Evolutionary conservation across 192 early-diverging fungal genomes (phyloP), one percentile per base, ranked within the genome.

Genomic region (Phlyctochytrium bullatum): DNA sequence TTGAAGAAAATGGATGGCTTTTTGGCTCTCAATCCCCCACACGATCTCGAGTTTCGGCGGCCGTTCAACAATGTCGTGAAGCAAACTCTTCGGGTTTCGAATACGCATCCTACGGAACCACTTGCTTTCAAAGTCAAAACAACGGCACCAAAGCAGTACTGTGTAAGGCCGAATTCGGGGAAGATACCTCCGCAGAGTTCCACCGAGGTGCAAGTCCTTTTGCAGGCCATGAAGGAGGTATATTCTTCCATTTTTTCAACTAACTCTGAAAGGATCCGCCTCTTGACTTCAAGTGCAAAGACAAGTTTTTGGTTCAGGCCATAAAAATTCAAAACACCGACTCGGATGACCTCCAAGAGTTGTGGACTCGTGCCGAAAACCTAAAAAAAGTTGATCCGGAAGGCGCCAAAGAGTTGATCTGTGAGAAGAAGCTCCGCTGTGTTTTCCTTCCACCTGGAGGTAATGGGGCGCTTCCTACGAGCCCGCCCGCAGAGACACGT

Each of bases 81-180:
- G 34, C 76, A 77, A 60, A 64, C 60, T 20, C 69, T 85, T 27
- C 61, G 52, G 20, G 50, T 85, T 36, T 40, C 51, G 4, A 85
- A 85, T 56, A 34, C 60, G n/a, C 62, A 80, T 59, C 56, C 77
- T 0, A 76, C 83, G 62, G 68, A 69, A 20, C 82, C 92, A 0
- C 80, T 95, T 32, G 91, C 92, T n/a, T 99, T 95, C 85, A 97
- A 99, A 73, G 91, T 99, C 72, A 99, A 99, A 68, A 99, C 97
- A 20, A 99, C 97, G 6, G 97, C 97, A 1, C 97, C 97, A 36
- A 96, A 93, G 78, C 89, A 92, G 66, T 99, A 96, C 76, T 96
- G 93, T 72, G 97, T 99, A 35, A 85, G 93, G 24, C 95, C 96
- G 50, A 98, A 96, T 75, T 85, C 89, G 30, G 95, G 93, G 17